Conservation (phyloP, 129 eudicot genomes). For the Pseudognaphalium luteoalbum region DNA sequence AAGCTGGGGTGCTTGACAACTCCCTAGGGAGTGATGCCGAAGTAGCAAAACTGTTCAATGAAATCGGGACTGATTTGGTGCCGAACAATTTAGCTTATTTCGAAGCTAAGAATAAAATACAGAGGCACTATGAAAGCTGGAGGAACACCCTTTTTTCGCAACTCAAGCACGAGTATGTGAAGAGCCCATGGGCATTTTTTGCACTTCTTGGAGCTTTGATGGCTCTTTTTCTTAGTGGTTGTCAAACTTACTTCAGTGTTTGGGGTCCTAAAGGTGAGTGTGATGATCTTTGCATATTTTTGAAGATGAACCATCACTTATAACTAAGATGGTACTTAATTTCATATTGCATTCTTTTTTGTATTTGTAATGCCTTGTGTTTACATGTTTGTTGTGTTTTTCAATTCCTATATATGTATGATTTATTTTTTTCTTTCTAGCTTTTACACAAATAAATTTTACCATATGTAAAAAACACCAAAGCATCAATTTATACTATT, state of each 20-base stretch:
- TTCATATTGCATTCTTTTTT: background rate
- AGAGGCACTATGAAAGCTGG: conserved; percentile 22
- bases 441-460: too few relatives aligned
- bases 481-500: too few relatives aligned
- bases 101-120: conserved; percentile 18
- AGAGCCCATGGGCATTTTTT: conserved; percentile 47
- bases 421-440: background rate
- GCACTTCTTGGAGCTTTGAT: conserved; percentile 43
- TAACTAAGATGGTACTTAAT: conserved; percentile 1
- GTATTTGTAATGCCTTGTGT: conserved; percentile 11
- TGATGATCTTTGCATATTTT: conserved; percentile 30
- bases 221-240: conserved; percentile 34
- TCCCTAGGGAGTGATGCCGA: conserved; percentile 35
- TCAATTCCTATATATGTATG: background rate
- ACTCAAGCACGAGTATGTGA: conserved; percentile 35
- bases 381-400: conserved; percentile 9
- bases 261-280: conserved; percentile 34
- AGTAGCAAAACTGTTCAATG: conserved; percentile 37
- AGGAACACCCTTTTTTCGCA: conserved; percentile 32
- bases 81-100: conserved; percentile 14
- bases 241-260: conserved; percentile 43
- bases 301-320: conserved; percentile 29
- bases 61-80: conserved; percentile 26
- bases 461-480: too few relatives aligned
- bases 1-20: conserved; percentile 30